Evolutionary conservation across 306 rosid species (phyloP).

Genomic region (Trifolium fragiferum): DNA sequence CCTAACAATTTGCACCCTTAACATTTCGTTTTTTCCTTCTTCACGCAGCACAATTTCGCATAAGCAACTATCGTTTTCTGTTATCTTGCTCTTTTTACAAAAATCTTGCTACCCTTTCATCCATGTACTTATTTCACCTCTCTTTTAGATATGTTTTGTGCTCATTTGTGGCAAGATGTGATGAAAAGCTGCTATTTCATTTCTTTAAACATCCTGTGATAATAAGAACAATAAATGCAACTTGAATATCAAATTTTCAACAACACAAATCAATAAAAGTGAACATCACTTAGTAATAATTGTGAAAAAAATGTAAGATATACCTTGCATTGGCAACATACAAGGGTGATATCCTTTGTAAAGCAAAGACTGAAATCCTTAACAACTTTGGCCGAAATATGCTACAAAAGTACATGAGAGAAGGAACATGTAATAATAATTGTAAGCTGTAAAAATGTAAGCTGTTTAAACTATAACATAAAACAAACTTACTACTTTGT

Average conservation of each 20-base stretch:
- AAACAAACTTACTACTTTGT: too few relatives aligned
- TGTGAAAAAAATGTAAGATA: too few relatives aligned
- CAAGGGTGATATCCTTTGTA: constrained; percentile 7
- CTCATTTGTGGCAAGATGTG: neutral
- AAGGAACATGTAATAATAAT: neutral
- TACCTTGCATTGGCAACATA: constrained; percentile 38
- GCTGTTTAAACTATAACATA: neutral
- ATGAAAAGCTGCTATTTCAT: neutral
- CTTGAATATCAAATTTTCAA: constrained; percentile 5
- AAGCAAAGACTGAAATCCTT: constrained; percentile 2
- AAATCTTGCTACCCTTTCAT: constrained; percentile 17
- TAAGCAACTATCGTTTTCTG: constrained; percentile 14
- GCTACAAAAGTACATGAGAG: constrained; percentile 11
- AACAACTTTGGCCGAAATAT: neutral
- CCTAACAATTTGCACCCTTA: constrained; percentile 17
- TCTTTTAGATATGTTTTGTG: neutral
- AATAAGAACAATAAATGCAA: neutral
- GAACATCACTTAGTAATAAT: too few relatives aligned
- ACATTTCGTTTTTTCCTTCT: neutral
- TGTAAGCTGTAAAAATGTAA: too few relatives aligned
- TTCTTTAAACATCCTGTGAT: constrained; percentile 19
- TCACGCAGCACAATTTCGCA: constrained; percentile 37
- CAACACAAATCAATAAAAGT: too few relatives aligned
- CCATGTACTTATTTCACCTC: constrained; percentile 24
- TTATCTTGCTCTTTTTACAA: constrained; percentile 19